phyloP scores from a whole-genome alignment of 306 rosid genomes.

The Astragalus glycyphyllos region DNA sequence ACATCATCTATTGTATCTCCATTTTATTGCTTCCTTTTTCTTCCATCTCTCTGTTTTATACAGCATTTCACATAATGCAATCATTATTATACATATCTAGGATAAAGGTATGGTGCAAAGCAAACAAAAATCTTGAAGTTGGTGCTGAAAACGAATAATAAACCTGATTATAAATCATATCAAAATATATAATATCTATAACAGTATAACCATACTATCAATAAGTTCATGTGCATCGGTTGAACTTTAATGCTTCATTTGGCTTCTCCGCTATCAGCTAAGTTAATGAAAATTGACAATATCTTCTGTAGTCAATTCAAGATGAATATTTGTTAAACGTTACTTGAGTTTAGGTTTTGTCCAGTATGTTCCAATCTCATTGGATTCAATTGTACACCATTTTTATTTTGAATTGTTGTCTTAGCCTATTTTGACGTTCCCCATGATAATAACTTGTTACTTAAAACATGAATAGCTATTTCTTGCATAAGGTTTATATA shows the following conservation, averaged over 20 bases:
- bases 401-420: background rate
- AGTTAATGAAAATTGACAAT: background rate
- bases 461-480: background rate
- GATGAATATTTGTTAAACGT: background rate
- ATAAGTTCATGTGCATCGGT: background rate
- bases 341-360: background rate
- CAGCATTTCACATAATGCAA: no score
- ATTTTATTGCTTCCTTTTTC: no score
- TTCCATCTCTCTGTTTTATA: background rate
- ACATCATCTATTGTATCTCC: background rate
- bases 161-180: background rate
- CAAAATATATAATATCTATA: background rate
- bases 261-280: background rate
- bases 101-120: background rate
- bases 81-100: background rate
- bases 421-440: background rate
- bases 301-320: background rate
- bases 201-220: background rate
- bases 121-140: background rate
- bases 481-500: background rate
- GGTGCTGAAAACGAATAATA: no score
- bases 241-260: background rate
- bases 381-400: background rate
- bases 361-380: background rate
- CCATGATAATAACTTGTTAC: background rate